Percentiles rank a stretch among this genome's conserved stretches.
Evolutionary conservation across 352 stramenopile genomes (phyloP).

Genomic region (Phytophthora pseudosyringae): DNA sequence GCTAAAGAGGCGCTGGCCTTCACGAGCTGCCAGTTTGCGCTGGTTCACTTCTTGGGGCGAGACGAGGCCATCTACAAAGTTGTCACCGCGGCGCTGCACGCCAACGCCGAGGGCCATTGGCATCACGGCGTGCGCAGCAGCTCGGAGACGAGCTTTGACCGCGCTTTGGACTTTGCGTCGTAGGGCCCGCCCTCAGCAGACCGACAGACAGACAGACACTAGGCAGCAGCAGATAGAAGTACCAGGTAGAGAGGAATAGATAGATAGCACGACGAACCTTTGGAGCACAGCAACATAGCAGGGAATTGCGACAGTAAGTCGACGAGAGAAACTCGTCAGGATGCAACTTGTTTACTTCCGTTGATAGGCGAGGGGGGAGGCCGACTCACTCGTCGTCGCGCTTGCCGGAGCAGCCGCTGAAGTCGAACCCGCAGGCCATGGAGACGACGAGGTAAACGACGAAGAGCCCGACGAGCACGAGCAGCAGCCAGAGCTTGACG

Average conservation of each 20-base stretch:
- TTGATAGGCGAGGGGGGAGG: background rate
- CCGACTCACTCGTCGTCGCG: conserved; percentile 47
- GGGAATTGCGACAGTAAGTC: background rate
- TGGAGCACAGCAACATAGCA: conserved; percentile 3
- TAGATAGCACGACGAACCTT: conserved; percentile 20
- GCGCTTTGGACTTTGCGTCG: conserved; percentile 73
- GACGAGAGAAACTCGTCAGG: conserved; percentile 6
- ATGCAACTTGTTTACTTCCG: conserved; percentile 15
- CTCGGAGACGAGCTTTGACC: conserved; percentile 78
- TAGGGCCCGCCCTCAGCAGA: conserved; percentile 11
- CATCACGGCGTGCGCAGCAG: conserved; percentile 70
- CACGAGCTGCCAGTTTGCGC: conserved; percentile 79
- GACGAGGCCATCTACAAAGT: conserved; percentile 71
- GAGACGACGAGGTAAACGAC: conserved; percentile 88
- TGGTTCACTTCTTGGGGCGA: conserved; percentile 76
- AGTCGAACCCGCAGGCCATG: conserved; percentile 88
- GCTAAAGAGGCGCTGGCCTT: conserved; percentile 86
- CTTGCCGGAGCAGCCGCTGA: conserved; percentile 79
- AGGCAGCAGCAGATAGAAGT: conserved; percentile 25
- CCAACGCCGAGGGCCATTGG: conserved; percentile 72
- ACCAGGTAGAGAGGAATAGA: conserved; percentile 24
- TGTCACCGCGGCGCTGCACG: conserved; percentile 70
- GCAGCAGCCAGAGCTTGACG: conserved; percentile 86
- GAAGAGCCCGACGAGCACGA: conserved; percentile 80
- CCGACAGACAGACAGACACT: background rate